Conservation (phyloP, 2,329 filamentous ascomycete species). For the Geoglossum cookeanum region DNA sequence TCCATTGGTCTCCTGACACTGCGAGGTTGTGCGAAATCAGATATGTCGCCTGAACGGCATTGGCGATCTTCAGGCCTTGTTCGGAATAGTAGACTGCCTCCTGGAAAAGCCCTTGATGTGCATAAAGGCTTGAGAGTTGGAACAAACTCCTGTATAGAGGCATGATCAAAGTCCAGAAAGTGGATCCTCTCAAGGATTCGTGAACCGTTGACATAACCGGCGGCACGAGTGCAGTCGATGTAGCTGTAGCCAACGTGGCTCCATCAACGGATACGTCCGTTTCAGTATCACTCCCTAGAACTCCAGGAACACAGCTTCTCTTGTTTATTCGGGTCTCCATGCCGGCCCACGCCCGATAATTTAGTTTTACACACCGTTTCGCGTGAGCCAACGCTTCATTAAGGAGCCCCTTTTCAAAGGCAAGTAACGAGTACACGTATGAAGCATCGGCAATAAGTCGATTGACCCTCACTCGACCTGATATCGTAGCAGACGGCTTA, state of each 20-base stretch:
- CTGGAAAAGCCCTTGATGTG: constrained; percentile 68
- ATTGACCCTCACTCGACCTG: constrained; percentile 17
- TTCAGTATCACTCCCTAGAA: constrained; percentile 4
- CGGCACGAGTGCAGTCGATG: constrained; percentile 17
- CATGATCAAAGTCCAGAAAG: constrained; percentile 63
- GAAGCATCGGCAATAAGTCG: constrained; percentile 20
- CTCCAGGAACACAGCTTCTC: neutral
- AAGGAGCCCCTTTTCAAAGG: constrained; percentile 28
- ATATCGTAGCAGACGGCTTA: constrained; percentile 17
- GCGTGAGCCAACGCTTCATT: constrained; percentile 38
- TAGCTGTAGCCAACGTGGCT: constrained; percentile 17
- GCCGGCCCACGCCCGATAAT: constrained; percentile 22
- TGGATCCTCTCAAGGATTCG: constrained; percentile 35
- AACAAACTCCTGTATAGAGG: constrained; percentile 52
- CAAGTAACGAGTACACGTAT: constrained; percentile 17
- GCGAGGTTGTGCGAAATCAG: constrained; percentile 28
- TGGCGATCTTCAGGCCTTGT: constrained; percentile 60
- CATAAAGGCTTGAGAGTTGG: constrained; percentile 59
- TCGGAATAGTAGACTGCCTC: constrained; percentile 81
- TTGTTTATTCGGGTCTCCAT: constrained; percentile 13
- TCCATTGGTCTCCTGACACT: constrained; percentile 28
- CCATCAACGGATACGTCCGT: constrained; percentile 15
- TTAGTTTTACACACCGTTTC: constrained; percentile 34
- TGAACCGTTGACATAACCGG: constrained; percentile 24
- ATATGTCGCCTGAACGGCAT: constrained; percentile 42